Percentiles rank a stretch among this genome's conserved stretches.
phyloP scores from a whole-genome alignment of 1,284 basidiomycete genomes.

The Hemileia vastatrix region DNA sequence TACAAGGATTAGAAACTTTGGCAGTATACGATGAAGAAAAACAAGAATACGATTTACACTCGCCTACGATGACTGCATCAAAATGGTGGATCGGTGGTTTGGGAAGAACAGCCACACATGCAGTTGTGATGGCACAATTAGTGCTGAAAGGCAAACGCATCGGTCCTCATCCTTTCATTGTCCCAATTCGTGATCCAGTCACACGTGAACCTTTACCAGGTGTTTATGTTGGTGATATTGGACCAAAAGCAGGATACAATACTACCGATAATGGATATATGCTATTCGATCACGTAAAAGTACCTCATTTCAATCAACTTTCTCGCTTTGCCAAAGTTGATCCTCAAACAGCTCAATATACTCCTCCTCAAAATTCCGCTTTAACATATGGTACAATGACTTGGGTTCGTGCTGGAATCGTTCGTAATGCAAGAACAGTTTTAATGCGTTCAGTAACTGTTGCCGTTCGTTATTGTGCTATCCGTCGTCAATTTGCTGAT shows the following conservation, averaged over 20 bases:
- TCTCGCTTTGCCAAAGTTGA: conserved; percentile 44
- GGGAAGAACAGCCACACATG: conserved; percentile 44
- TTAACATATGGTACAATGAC: conserved; percentile 39
- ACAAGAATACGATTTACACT: conserved; percentile 64
- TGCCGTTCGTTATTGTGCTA: conserved; percentile 45
- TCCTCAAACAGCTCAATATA: conserved; percentile 33
- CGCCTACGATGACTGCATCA: conserved; percentile 62
- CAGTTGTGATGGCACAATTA: conserved; percentile 47
- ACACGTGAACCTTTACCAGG: conserved; percentile 45
- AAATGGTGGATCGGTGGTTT: conserved; percentile 66
- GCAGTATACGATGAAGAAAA: conserved; percentile 62
- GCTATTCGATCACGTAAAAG: conserved; percentile 14
- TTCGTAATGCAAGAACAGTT: conserved; percentile 40
- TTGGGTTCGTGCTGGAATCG: conserved; percentile 44
- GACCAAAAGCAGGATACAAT: conserved; percentile 41
- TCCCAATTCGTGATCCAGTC: conserved; percentile 44
- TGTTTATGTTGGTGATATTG: conserved; percentile 42
- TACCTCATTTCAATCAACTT: conserved; percentile 46
- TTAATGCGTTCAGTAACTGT: conserved; percentile 44
- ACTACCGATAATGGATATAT: conserved; percentile 44
- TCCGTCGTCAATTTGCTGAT: conserved; percentile 46
- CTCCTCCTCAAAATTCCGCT: conserved; percentile 32
- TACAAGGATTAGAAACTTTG: conserved; percentile 62
- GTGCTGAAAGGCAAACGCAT: conserved; percentile 31
- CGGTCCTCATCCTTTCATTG: conserved; percentile 45